These are phyloP conservation scores for Xylariaceae sp. DNA, from an alignment of 2,329 filamentous ascomycete species.

Conservation along the genomic window DNA sequence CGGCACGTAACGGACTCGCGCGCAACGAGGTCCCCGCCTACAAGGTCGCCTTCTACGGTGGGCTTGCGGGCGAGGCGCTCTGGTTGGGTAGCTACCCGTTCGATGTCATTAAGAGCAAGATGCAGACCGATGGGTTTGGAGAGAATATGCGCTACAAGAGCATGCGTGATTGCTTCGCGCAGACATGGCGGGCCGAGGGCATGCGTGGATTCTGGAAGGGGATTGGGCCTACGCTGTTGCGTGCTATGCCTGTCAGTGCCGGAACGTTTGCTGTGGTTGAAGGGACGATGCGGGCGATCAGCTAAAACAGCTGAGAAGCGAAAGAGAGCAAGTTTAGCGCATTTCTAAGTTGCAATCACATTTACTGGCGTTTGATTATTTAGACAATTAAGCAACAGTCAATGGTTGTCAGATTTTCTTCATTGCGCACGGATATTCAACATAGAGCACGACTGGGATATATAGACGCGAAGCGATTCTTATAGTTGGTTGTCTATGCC, in stretches of 20 bases:
- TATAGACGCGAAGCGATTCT: conserved; percentile 14
- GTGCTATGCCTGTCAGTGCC: conserved; percentile 96
- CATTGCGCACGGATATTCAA: conserved; percentile 22
- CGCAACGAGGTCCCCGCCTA: conserved; percentile 80
- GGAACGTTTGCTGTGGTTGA: conserved; percentile 93
- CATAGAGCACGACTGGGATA: conserved; percentile 21
- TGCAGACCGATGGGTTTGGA: conserved; percentile 96
- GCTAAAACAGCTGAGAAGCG: conserved; percentile 36
- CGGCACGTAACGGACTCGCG: conserved; percentile 74
- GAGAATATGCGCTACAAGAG: conserved; percentile 71
- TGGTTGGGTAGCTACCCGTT: conserved; percentile 96
- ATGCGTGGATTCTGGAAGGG: conserved; percentile 92
- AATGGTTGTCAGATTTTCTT: background rate
- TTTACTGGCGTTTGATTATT: conserved; percentile 24
- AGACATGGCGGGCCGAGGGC: conserved; percentile 82
- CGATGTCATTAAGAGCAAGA: conserved; percentile 98
- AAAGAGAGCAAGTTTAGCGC: background rate
- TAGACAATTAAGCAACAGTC: conserved; percentile 6
- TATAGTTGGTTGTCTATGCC: conserved; percentile 13
- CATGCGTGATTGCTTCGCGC: conserved; percentile 88
- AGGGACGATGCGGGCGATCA: conserved; percentile 69
- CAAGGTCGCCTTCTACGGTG: conserved; percentile 92
- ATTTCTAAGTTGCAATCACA: conserved; percentile 11
- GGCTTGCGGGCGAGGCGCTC: conserved; percentile 89
- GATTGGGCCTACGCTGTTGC: conserved; percentile 85